A percentile compares a stretch with the other conserved stretches of the same genome.
phyloP scores from a whole-genome alignment of 371 early-diverging fungal genomes.

The Pancytospora philotis region DNA sequence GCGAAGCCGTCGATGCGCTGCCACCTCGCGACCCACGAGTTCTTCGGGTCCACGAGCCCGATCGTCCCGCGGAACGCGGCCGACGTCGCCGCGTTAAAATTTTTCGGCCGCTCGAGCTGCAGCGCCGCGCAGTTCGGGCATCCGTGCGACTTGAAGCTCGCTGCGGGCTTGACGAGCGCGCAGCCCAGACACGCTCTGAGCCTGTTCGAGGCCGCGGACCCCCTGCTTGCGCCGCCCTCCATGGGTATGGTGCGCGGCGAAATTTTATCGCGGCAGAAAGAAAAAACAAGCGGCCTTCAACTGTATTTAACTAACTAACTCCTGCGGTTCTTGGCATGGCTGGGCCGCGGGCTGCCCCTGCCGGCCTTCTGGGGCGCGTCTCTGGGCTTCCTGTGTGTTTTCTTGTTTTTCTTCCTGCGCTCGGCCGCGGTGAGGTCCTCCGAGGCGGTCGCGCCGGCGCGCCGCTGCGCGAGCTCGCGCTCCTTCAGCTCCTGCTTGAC shows the following conservation, averaged over 20 bases:
- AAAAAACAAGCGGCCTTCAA: too few species aligned
- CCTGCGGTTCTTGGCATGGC: too few species aligned
- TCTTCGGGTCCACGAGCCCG: constrained; percentile 38
- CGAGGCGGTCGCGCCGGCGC: neutral
- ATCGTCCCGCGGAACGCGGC: constrained; percentile 51
- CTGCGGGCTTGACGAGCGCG: constrained; percentile 39
- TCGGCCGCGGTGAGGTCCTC: constrained; percentile 1
- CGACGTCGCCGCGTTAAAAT: constrained; percentile 44
- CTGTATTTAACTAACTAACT: too few species aligned
- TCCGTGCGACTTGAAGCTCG: constrained; percentile 52
- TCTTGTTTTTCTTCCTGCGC: constrained; percentile 6
- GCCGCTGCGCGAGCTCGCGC: constrained; percentile 2
- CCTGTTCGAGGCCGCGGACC: neutral
- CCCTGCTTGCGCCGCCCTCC: neutral
- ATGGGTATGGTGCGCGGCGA: constrained; percentile 17
- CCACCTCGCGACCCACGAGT: constrained; percentile 60
- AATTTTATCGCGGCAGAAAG: too few species aligned
- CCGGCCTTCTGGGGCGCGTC: too few species aligned
- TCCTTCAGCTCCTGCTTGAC: constrained; percentile 1
- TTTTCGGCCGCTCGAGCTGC: constrained; percentile 35
- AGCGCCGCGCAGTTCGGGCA: constrained; percentile 56
- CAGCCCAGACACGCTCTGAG: constrained; percentile 57
- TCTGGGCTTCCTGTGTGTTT: too few species aligned
- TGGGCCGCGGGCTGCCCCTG: too few species aligned
- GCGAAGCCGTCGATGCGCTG: constrained; percentile 49